phyloP scores from a whole-genome alignment of 306 rosid genomes.

The Cicer chorassanicum region DNA sequence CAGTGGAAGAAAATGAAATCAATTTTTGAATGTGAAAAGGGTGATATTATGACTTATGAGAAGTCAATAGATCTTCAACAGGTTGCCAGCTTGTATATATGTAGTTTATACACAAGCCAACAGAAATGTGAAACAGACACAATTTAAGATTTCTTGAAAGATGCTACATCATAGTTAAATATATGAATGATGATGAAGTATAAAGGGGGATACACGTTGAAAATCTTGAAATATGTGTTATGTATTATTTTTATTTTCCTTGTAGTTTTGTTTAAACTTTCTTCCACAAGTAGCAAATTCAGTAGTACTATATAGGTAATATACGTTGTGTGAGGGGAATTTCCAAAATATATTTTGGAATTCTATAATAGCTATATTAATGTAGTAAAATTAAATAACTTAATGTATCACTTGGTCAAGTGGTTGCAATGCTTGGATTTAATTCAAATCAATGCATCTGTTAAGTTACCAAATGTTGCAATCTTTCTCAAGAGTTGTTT shows the following conservation, averaged over 20 bases:
- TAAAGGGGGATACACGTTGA: slow-evolving; percentile 26
- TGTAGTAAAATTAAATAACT: no score
- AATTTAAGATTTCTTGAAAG: slow-evolving; percentile 32
- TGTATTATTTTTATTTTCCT: background rate
- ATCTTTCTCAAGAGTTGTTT: no score
- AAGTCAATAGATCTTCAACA: slow-evolving; percentile 33
- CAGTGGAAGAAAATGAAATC: background rate
- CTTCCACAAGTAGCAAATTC: slow-evolving; percentile 21
- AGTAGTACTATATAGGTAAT: background rate
- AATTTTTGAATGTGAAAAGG: no score
- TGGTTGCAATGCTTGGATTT: no score
- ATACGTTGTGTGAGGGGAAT: no score
- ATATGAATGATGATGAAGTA: slow-evolving; percentile 23
- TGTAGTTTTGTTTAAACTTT: background rate
- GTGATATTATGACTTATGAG: background rate
- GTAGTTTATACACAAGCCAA: background rate
- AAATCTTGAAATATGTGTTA: slow-evolving; percentile 26
- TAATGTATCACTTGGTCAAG: no score
- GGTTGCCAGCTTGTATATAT: slow-evolving; percentile 36
- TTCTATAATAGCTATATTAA: no score
- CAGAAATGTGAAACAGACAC: background rate
- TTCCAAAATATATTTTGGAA: no score
- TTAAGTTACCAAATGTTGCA: no score
- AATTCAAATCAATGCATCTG: no score
- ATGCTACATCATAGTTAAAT: slow-evolving; percentile 20